Evolutionary conservation across 495 filamentous ascomycete species (phyloP).

Genomic region (Hypoxylon cercidicola): DNA sequence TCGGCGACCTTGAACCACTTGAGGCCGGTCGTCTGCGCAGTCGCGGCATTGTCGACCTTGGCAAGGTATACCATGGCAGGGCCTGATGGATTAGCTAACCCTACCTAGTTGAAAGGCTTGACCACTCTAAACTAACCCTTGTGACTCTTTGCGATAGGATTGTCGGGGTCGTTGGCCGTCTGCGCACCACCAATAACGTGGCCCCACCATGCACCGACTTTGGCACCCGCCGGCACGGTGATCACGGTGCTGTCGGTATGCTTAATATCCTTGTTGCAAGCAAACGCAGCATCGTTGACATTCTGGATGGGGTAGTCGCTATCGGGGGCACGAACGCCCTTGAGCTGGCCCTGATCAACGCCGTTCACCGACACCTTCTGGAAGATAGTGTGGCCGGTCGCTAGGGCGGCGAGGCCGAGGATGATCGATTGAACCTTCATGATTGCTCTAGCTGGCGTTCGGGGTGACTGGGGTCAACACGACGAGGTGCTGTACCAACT

Average conservation of each 20-base stretch:
- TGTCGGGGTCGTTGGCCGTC: constrained; percentile 56
- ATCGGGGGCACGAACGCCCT: constrained; percentile 61
- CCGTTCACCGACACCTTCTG: constrained; percentile 63
- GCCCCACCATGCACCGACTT: constrained; percentile 61
- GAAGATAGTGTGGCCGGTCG: constrained; percentile 46
- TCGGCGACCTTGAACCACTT: constrained; percentile 60
- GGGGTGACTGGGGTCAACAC: not conserved
- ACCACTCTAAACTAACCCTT: constrained; percentile 45
- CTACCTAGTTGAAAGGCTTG: not conserved
- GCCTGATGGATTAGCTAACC: constrained; percentile 38
- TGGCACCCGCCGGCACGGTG: constrained; percentile 56
- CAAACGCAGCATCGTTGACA: constrained; percentile 51
- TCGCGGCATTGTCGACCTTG: constrained; percentile 58
- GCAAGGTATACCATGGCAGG: constrained; percentile 62
- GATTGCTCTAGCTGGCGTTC: not conserved
- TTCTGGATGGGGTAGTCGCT: constrained; percentile 56
- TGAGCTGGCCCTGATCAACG: constrained; percentile 62
- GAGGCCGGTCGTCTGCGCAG: constrained; percentile 49
- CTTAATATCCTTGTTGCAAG: constrained; percentile 52
- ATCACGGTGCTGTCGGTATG: constrained; percentile 55
- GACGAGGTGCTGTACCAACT: not conserved
- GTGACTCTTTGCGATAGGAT: constrained; percentile 61
- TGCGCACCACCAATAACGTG: constrained; percentile 61
- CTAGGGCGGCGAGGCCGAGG: constrained; percentile 29
- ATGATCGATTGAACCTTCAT: constrained; percentile 41